phyloP scores from a whole-genome alignment of 169 alveolate species.

The Eimeria brunetti region DNA sequence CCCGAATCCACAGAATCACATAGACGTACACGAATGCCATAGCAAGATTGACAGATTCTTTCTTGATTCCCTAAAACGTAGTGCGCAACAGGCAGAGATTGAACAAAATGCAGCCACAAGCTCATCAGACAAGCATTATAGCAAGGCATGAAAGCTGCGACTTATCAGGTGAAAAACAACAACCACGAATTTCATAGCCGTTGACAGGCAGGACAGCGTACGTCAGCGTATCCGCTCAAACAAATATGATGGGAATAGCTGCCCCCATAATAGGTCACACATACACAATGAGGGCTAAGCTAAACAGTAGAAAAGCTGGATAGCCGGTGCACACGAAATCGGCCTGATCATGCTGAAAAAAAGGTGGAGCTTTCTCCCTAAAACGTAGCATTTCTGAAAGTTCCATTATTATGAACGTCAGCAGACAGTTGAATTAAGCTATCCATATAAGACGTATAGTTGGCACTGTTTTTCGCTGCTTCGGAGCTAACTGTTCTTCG shows the following conservation, averaged over 20 bases:
- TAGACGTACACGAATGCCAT: neutral
- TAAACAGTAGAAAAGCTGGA: neutral
- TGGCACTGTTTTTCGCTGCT: no score
- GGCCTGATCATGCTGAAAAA: no score
- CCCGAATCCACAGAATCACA: neutral
- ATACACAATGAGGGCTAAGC: neutral
- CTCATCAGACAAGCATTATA: neutral
- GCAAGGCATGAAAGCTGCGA: neutral
- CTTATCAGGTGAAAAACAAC: neutral
- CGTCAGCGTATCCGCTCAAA: neutral
- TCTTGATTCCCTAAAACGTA: no score
- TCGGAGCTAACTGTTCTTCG: no score
- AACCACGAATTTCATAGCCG: neutral
- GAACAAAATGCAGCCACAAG: neutral
- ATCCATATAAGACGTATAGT: no score
- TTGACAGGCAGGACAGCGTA: neutral
- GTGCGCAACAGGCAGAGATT: neutral
- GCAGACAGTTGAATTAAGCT: no score
- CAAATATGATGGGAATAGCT: neutral
- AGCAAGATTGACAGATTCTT: neutral
- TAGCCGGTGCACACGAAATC: neutral
- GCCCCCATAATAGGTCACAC: slow-evolving; percentile 7
- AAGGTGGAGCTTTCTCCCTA: no score
- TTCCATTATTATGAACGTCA: no score
- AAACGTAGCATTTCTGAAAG: no score